Percentiles rank a stretch among this genome's conserved stretches.
These are phyloP conservation scores for Ascochyta fabae DNA, from an alignment of 2,329 filamentous ascomycete species.

Conservation along the genomic window DNA sequence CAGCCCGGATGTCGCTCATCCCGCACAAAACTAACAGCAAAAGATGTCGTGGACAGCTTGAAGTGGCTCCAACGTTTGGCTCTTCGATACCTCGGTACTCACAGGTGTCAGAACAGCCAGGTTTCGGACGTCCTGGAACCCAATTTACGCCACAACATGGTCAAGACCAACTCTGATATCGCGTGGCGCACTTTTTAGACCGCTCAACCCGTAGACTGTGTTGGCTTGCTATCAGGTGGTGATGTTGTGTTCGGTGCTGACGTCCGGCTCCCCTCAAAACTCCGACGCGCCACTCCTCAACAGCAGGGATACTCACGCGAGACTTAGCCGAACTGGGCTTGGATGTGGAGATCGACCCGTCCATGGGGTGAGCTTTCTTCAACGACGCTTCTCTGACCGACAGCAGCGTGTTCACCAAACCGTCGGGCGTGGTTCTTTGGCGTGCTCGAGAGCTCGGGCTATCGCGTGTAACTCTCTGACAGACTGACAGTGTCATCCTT, in stretches of 20 bases:
- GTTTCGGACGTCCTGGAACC: not conserved
- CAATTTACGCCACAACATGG: not conserved
- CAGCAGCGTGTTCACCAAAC: conserved; percentile 13
- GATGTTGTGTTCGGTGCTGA: conserved; percentile 27
- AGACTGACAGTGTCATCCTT: not conserved
- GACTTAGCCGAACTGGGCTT: conserved; percentile 16
- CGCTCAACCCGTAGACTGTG: not conserved
- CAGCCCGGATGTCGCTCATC: not conserved
- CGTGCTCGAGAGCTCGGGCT: conserved; percentile 20
- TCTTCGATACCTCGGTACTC: not conserved
- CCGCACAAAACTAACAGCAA: not conserved
- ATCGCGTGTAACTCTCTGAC: conserved; percentile 19
- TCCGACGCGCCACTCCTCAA: conserved; percentile 28
- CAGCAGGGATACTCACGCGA: conserved; percentile 8
- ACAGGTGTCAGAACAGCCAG: not conserved
- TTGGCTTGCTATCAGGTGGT: conserved; percentile 9
- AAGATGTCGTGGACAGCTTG: not conserved
- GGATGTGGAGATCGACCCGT: conserved; percentile 25
- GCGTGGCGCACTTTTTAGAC: conserved; percentile 2
- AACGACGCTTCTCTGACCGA: conserved; percentile 19
- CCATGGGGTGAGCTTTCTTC: conserved; percentile 27
- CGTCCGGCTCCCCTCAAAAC: conserved; percentile 35
- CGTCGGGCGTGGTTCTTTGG: conserved; percentile 15
- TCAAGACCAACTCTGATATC: not conserved
- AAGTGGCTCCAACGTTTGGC: not conserved